Base-by-base conservation (phyloP, 2,329 filamentous ascomycete species). In the Hypomyces rosellus region DNA sequence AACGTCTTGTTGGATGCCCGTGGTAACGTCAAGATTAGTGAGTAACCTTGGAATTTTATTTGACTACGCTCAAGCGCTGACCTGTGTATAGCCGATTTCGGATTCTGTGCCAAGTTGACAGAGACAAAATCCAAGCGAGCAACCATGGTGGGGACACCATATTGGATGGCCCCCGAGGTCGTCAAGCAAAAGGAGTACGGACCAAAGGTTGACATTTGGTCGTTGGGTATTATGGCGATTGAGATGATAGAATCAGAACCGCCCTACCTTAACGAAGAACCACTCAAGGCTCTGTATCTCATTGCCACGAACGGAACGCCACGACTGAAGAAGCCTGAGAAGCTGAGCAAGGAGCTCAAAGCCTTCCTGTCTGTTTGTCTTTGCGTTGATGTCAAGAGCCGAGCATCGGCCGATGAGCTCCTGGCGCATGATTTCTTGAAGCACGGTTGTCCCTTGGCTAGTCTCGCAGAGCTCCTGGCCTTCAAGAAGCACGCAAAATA, bases 201-300 rank as follows among this genome's bases (percentile, higher is more conserved):
- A 37, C 88, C 88, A 65, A 97, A 97, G 77, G 93, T 97, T 55
- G 93, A 99, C 65, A 96, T 97, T 65, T 99, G 93, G 93, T 96
- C 91, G 30, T 76, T 99, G 55, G 93, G 93, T 64, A 99, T 99
- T 72, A 99, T 97, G 93, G 92, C 93, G 20, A 97, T 99, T 63
- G 93, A 99, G 72, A 96, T 99, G 93, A 97, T 97, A 64, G 93
- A 99, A 68, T 95, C 89, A 15, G 93, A 99, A 69, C 93, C 93
- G 5, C 93, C 93, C 0, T 99, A 99, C 68, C 81, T 97, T 36
- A 97, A 97, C 71, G 93, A 97, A 71, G 92, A 97, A 70, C 93
- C 93, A 0, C 81, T 99, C 50, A 97, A 97, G 77, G 93, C 93
- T 7, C 80, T 99, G 43, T 99, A 96, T 68, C 81, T 99, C 55